Base-by-base conservation (phyloP, 2,329 filamentous ascomycete genomes). In the Verticillium dahliae region DNA sequence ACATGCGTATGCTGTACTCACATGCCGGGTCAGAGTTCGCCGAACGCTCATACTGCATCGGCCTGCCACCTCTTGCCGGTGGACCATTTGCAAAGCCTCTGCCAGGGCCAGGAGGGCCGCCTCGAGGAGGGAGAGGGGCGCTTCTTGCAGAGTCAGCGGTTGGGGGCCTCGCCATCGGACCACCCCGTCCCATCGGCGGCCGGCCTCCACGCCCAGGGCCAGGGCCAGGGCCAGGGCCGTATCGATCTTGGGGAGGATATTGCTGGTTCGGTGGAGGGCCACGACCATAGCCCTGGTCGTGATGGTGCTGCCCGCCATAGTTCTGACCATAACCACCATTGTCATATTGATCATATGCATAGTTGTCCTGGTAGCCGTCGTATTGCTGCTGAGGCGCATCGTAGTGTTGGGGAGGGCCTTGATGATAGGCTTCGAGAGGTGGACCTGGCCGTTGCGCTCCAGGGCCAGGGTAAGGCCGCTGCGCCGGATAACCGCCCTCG, bases 391-490 rank as follows among this genome's bases (percentile, higher is more conserved):
- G 64, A 57, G 69, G 70, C 60, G 68, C 65, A 62, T 70, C 72
- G 65, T 74, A 74, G 37, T 75, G 74, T 59, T 75, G 70, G 4
- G 67, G 67, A 6, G 72, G 70, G 6, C 66, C 69, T 37, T 67
- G 67, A 11, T 69, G 68, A 60, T 74, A 74, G 35, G 72, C 76
- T 61, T 67, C 72, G 69, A 76, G 76, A 11, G 73, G 76, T 45
- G 76, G 75, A 56, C 67, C 69, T 57, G 75, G 73, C 60, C 78
- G 73, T 60, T 76, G 78, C 55, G 75, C 75, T 59, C 76, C 78
- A 37, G 75, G 76, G 41, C 79, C 80, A 63, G 74, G 76, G 67
- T 83, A 82, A n/a, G 78, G 76, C 62, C 79, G 78, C 67, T 81
- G 77, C 59, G 68, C 74, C 61, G 75, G 74, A 63, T 80, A 82